Evolutionary conservation across 176 grass and related monocot species (phyloP).

Genomic region (Paspalum vaginatum): DNA sequence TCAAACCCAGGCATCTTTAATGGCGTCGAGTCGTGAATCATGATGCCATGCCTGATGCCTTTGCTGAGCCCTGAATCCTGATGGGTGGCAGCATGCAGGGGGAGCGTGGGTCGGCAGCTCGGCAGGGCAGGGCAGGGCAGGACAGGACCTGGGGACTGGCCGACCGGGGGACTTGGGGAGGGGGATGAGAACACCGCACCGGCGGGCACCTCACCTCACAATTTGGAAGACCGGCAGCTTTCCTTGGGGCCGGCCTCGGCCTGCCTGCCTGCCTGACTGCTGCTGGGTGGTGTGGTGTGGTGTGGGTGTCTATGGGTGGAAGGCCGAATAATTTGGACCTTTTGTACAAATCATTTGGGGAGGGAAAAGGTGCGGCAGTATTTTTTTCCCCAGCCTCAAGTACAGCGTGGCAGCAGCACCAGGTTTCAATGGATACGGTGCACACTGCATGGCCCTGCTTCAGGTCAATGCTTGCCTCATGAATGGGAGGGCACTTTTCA

Average conservation of each 20-base stretch:
- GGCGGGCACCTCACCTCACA: slow-evolving; percentile 8
- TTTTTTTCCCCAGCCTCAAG: not conserved
- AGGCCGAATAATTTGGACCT: slow-evolving; percentile 17
- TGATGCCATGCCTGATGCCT: not conserved
- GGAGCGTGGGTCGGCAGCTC: slow-evolving; percentile 25
- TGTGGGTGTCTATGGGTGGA: not conserved
- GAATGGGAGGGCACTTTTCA: not conserved
- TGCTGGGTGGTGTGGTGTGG: no score
- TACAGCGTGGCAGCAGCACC: not conserved
- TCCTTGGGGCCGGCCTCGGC: not conserved
- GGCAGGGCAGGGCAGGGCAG: not conserved
- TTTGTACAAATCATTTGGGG: slow-evolving; percentile 32
- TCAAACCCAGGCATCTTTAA: not conserved
- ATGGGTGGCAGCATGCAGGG: not conserved
- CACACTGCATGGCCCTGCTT: not conserved
- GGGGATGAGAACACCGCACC: no score
- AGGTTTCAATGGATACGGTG: not conserved
- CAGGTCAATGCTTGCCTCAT: not conserved
- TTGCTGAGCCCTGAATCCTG: not conserved
- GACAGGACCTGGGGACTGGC: no score
- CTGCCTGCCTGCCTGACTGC: not conserved
- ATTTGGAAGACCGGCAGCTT: slow-evolving; percentile 29
- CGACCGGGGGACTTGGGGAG: no score
- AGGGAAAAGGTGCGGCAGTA: not conserved
- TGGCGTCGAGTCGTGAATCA: not conserved